Conservation (phyloP, 116 monocot species). For the Papilionanthe hybrid region DNA sequence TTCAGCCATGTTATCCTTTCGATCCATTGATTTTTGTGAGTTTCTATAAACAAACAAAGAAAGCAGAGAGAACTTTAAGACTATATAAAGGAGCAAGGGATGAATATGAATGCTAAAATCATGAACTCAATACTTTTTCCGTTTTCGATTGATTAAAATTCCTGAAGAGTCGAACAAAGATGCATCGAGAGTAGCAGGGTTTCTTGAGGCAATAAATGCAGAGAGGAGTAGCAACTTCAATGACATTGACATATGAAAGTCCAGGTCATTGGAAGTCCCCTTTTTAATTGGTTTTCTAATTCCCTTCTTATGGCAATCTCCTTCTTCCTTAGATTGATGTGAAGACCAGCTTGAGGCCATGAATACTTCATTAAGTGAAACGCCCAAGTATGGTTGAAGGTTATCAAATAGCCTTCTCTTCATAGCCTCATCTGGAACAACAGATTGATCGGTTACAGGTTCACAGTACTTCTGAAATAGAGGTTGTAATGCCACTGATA, state of each 20-base stretch:
- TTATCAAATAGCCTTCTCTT: slow-evolving; percentile 72
- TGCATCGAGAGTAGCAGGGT: slow-evolving; percentile 93
- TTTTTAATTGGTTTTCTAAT: slow-evolving; percentile 27
- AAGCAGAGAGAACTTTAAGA: no score
- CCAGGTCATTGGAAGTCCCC: slow-evolving; percentile 42
- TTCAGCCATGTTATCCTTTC: slow-evolving; percentile 50
- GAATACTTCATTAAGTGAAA: slow-evolving; percentile 57
- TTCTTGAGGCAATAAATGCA: slow-evolving; percentile 86
- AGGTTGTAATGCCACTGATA: slow-evolving; percentile 49
- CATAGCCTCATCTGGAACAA: slow-evolving; percentile 62
- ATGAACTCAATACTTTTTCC: slow-evolving; percentile 56
- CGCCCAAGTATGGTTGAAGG: slow-evolving; percentile 48
- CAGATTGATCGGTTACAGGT: slow-evolving; percentile 48
- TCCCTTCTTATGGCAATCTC: slow-evolving; percentile 24
- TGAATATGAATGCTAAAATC: neutral
- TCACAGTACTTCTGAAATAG: slow-evolving; percentile 77
- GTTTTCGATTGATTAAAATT: slow-evolving; percentile 47
- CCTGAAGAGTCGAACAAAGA: slow-evolving; percentile 82
- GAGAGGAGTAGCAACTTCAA: slow-evolving; percentile 86
- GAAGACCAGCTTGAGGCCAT: slow-evolving; percentile 29
- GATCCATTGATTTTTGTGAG: slow-evolving; percentile 49
- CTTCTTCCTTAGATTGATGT: slow-evolving; percentile 16
- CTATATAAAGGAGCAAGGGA: neutral
- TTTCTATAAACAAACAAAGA: slow-evolving; percentile 34
- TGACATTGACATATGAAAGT: slow-evolving; percentile 89